Conservation (phyloP, 2,329 filamentous ascomycete genomes). For the Eutypa lata region DNA sequence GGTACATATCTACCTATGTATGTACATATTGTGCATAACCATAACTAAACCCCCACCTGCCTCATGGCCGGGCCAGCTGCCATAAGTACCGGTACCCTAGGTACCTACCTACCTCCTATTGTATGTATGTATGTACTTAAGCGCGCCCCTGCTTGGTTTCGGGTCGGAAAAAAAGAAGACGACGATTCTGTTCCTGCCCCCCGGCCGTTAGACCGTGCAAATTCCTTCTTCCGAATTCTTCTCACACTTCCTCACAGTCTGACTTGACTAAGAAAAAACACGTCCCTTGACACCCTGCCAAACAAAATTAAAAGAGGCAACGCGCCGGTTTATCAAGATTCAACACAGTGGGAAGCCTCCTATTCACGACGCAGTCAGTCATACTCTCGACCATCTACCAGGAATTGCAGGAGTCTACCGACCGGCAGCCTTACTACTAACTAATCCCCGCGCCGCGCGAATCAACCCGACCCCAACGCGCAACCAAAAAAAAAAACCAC, state of each 20-base stretch:
- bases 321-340: not conserved
- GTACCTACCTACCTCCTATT: no score
- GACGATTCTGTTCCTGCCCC: no score
- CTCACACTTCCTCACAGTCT: conserved; percentile 1
- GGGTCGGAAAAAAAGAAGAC: no score
- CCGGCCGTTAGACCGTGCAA: not conserved
- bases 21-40: not conserved
- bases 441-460: no score
- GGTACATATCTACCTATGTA: not conserved
- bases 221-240: not conserved
- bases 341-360: conserved; percentile 6
- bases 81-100: not conserved
- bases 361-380: conserved; percentile 1
- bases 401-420: no score
- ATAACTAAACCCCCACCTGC: not conserved
- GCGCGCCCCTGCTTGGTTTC: no score
- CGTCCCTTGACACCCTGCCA: not conserved
- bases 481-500: conserved; percentile 2
- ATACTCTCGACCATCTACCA: not conserved
- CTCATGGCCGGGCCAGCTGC: no score
- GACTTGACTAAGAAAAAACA: not conserved
- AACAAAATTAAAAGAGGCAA: not conserved
- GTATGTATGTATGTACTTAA: no score
- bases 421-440: no score
- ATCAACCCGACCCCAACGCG: not conserved